phyloP scores from a whole-genome alignment of 768 basidiomycete species.

The Pleurotus eryngii region DNA sequence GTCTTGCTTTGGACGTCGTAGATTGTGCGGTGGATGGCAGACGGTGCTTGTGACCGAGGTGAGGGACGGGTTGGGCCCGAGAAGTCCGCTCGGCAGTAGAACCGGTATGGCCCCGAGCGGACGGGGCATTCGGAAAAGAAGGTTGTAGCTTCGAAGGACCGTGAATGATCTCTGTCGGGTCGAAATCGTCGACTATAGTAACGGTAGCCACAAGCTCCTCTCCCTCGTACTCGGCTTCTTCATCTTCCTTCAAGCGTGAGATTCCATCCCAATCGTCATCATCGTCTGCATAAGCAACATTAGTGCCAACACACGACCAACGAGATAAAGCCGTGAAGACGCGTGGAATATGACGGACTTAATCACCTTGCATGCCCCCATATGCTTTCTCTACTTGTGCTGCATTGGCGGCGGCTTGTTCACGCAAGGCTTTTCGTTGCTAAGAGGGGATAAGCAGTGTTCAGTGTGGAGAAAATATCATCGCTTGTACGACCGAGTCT shows the following conservation, averaged over 20 bases:
- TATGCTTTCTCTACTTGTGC: conserved; percentile 74
- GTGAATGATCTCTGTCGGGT: conserved; percentile 60
- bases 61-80: neutral
- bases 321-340: neutral
- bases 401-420: conserved; percentile 77
- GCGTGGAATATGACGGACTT: neutral
- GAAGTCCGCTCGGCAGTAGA: neutral
- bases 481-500: neutral
- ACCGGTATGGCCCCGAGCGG: neutral
- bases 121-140: conserved; percentile 5
- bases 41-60: conserved; percentile 7
- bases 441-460: conserved; percentile 27
- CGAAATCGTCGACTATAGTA: conserved; percentile 90
- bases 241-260: conserved; percentile 35
- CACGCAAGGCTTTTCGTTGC: conserved; percentile 76
- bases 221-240: conserved; percentile 69
- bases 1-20: conserved; percentile 12
- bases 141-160: conserved; percentile 27
- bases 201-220: conserved; percentile 87
- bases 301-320: neutral
- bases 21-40: conserved; percentile 14
- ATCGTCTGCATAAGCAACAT: conserved; percentile 27
- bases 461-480: conserved; percentile 11
- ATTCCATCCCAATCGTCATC: conserved; percentile 51
- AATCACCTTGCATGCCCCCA: conserved; percentile 45